phyloP scores from a whole-genome alignment of 73 alveolate species.

The Stentor coeruleus region DNA sequence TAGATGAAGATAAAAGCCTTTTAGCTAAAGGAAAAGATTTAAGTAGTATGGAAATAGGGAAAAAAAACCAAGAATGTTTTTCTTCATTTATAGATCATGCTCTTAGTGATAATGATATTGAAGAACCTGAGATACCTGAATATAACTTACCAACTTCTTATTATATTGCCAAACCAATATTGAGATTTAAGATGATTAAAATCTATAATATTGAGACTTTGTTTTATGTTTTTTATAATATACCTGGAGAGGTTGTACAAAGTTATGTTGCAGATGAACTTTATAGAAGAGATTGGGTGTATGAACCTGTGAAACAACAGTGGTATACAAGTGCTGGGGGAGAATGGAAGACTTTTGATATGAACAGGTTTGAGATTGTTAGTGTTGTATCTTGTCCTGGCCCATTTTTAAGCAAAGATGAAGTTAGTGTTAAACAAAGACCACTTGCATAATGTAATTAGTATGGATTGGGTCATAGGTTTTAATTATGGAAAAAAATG shows the following conservation, averaged over 20 bases:
- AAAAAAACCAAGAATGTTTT: not conserved
- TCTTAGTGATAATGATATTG: not conserved
- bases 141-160: not conserved
- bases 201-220: not conserved
- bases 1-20: not conserved
- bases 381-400: not conserved
- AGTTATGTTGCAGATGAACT: not conserved
- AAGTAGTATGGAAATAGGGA: not conserved
- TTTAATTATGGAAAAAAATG: too few species aligned
- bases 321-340: not conserved
- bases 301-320: not conserved
- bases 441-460: not conserved
- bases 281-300: conserved; percentile 1
- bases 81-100: not conserved
- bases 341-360: not conserved
- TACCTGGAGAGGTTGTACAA: not conserved
- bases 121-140: not conserved
- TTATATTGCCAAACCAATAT: not conserved
- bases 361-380: not conserved
- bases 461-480: too few species aligned
- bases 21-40: not conserved
- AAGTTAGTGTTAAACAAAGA: not conserved
- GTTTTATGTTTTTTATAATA: not conserved
- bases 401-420: not conserved
- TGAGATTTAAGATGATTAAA: not conserved